A percentile compares a stretch with the other conserved stretches of the same genome.
Evolutionary conservation across 495 filamentous ascomycete species (phyloP).

Genomic region (Astrocystis sublimbata): DNA sequence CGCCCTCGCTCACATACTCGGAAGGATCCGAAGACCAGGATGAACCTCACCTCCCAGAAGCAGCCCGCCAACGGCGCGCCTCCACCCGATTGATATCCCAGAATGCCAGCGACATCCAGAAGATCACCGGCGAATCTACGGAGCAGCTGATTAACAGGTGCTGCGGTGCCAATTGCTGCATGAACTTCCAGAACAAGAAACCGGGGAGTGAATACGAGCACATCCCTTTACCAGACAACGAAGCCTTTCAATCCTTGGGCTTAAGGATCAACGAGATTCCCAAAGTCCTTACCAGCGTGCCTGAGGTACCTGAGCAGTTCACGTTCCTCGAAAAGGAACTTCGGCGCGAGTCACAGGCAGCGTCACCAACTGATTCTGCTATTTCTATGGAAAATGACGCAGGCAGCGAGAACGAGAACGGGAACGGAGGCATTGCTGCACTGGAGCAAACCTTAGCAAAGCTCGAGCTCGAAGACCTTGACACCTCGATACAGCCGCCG

Average conservation of each 20-base stretch:
- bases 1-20: constrained; percentile 54
- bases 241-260: constrained; percentile 75
- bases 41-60: constrained; percentile 28
- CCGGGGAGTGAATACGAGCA: constrained; percentile 55
- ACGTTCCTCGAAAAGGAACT: constrained; percentile 60
- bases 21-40: constrained; percentile 50
- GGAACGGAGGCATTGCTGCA: neutral
- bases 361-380: constrained; percentile 43
- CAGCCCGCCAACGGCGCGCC: constrained; percentile 61
- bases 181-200: constrained; percentile 60
- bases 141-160: constrained; percentile 68
- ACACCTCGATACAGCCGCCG: constrained; percentile 68
- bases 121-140: constrained; percentile 64
- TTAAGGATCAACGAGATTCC: constrained; percentile 75
- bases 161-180: constrained; percentile 93
- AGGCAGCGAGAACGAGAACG: neutral
- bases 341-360: constrained; percentile 31
- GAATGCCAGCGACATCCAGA: constrained; percentile 70
- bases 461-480: constrained; percentile 41
- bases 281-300: constrained; percentile 67
- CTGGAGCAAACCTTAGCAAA: constrained; percentile 28
- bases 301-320: constrained; percentile 71
- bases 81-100: constrained; percentile 80
- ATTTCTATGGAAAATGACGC: constrained; percentile 30
- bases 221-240: constrained; percentile 75